phyloP scores from a whole-genome alignment of 441 rosid genomes.

The Adansonia gregorii region DNA sequence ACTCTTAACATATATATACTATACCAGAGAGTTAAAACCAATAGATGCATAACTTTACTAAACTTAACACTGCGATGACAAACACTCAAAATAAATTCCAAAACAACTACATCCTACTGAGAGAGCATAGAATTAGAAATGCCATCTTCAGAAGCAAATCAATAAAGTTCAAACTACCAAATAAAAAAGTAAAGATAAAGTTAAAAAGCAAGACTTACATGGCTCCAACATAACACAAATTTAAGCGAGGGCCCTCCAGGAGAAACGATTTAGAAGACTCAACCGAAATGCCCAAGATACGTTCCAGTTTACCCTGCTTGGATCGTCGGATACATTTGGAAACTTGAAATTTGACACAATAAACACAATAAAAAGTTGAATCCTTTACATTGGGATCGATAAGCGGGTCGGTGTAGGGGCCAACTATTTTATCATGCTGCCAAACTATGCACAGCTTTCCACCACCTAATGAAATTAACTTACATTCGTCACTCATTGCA shows the following conservation, averaged over 20 bases:
- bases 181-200: too few relatives aligned
- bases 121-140: background rate
- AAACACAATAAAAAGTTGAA: background rate
- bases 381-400: background rate
- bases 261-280: background rate
- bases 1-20: too few relatives aligned
- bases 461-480: background rate
- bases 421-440: background rate
- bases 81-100: too few relatives aligned
- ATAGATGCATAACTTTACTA: too few relatives aligned
- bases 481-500: background rate
- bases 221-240: background rate
- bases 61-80: too few relatives aligned
- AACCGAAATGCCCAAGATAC: background rate
- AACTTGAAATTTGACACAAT: background rate
- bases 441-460: background rate
- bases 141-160: background rate
- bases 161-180: background rate
- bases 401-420: background rate
- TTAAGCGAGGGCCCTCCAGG: background rate
- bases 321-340: background rate
- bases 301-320: background rate
- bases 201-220: background rate
- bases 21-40: too few relatives aligned
- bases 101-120: too few relatives aligned